A percentile compares a stretch with the other conserved stretches of the same genome.
phyloP scores from a whole-genome alignment of 306 rosid genomes.

The Cucurbita moschata region DNA sequence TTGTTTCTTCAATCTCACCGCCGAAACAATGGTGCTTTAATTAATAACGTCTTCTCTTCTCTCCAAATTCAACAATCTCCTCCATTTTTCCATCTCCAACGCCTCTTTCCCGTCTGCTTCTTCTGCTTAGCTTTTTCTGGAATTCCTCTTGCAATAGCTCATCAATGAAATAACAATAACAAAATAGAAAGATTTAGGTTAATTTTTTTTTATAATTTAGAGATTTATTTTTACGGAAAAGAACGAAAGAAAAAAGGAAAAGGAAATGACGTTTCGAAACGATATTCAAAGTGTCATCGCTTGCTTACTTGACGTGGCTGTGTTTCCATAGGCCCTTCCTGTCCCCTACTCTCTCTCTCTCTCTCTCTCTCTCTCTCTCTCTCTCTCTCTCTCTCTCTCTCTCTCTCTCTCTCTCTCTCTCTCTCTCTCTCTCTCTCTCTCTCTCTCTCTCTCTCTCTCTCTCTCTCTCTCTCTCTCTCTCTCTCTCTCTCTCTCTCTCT shows the following conservation, averaged over 20 bases:
- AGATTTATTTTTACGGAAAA: too few species aligned
- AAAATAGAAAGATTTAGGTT: too few species aligned
- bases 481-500: background rate
- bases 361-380: too few species aligned
- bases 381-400: background rate
- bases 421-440: background rate
- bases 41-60: background rate
- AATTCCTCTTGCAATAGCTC: background rate
- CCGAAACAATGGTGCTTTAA: background rate
- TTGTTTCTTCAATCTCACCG: background rate
- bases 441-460: background rate
- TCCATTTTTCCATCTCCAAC: background rate
- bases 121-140: background rate
- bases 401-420: background rate
- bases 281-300: slow-evolving; percentile 16
- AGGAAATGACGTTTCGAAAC: slow-evolving; percentile 15
- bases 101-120: background rate
- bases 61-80: background rate
- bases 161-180: too few species aligned
- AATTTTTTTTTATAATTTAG: too few species aligned
- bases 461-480: background rate
- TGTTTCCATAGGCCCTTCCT: slow-evolving; percentile 9
- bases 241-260: background rate
- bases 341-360: background rate
- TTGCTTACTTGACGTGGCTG: slow-evolving; percentile 14